Evolutionary conservation across 768 basidiomycete species (phyloP).

Genomic region (Boletus rubroflammeus): DNA sequence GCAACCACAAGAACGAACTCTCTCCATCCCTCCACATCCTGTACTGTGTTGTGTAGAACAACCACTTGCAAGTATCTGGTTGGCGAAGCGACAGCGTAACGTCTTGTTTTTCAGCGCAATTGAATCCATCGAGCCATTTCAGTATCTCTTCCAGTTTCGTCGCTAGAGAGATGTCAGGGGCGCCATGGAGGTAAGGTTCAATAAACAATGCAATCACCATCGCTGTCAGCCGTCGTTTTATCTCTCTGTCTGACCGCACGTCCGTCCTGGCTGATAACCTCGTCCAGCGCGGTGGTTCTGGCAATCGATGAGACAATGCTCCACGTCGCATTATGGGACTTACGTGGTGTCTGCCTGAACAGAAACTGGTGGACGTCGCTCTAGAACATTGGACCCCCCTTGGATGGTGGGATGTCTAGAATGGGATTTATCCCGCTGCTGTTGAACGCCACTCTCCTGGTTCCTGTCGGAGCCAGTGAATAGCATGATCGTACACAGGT

Average conservation of each 20-base stretch:
- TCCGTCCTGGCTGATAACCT: too few species aligned
- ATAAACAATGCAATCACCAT: too few species aligned
- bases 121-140: not conserved
- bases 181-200: too few species aligned
- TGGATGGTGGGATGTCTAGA: too few species aligned
- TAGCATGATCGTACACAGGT: not conserved
- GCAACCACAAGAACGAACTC: not conserved
- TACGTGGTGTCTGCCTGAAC: too few species aligned
- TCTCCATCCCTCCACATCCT: not conserved
- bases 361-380: too few species aligned
- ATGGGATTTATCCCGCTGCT: not conserved
- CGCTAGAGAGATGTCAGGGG: not conserved
- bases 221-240: too few species aligned
- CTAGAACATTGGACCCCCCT: too few species aligned
- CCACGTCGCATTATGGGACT: too few species aligned
- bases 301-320: too few species aligned
- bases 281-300: too few species aligned
- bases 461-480: not conserved
- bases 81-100: not conserved
- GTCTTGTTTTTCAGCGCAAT: not conserved
- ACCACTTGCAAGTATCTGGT: not conserved
- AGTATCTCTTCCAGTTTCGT: not conserved
- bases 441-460: not conserved
- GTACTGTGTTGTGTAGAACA: not conserved
- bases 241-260: too few species aligned